Percentiles rank a stretch among this genome's conserved stretches.
Evolutionary conservation across 768 basidiomycete species (phyloP).

Genomic region (Mycena belliarum): DNA sequence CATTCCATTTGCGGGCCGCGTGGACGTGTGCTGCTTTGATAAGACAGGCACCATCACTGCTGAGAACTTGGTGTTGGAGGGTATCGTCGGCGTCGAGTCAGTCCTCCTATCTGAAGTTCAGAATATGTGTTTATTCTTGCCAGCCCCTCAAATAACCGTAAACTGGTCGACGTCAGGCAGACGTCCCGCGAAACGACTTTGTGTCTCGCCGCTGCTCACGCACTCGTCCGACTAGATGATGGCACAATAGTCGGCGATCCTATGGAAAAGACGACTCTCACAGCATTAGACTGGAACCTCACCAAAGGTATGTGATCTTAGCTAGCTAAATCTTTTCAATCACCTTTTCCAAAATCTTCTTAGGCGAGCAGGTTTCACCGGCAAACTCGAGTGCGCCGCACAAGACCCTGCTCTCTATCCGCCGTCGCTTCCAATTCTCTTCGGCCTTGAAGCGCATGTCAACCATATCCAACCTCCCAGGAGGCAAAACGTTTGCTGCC

Average conservation of each 20-base stretch:
- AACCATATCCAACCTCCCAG: conserved; percentile 70
- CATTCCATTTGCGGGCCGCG: conserved; percentile 92
- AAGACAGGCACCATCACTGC: conserved; percentile 99
- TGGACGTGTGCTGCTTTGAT: conserved; percentile 98
- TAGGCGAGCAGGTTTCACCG: conserved; percentile 74
- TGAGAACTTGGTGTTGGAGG: conserved; percentile 92
- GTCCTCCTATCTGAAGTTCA: conserved; percentile 31
- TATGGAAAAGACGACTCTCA: conserved; percentile 97
- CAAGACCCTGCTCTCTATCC: conserved; percentile 66
- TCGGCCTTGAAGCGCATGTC: conserved; percentile 98
- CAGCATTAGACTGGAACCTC: conserved; percentile 88
- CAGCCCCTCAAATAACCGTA: conserved; percentile 60
- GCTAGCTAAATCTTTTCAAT: not conserved
- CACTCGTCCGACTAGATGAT: conserved; percentile 91
- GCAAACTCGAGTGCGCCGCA: conserved; percentile 53
- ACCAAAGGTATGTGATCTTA: conserved; percentile 51
- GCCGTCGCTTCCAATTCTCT: conserved; percentile 96
- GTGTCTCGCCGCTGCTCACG: conserved; percentile 93
- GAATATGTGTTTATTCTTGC: conserved; percentile 5
- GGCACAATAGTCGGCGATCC: conserved; percentile 95
- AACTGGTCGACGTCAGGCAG: conserved; percentile 78
- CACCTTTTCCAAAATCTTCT: conserved; percentile 26
- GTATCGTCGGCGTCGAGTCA: conserved; percentile 88
- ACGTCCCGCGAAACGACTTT: conserved; percentile 76
- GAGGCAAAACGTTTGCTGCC: conserved; percentile 61